Evolutionary conservation across 371 early-diverging fungal species (phyloP), one percentile per base, ranked within the genome.

Genomic region (Rhizopus microsporus): DNA sequence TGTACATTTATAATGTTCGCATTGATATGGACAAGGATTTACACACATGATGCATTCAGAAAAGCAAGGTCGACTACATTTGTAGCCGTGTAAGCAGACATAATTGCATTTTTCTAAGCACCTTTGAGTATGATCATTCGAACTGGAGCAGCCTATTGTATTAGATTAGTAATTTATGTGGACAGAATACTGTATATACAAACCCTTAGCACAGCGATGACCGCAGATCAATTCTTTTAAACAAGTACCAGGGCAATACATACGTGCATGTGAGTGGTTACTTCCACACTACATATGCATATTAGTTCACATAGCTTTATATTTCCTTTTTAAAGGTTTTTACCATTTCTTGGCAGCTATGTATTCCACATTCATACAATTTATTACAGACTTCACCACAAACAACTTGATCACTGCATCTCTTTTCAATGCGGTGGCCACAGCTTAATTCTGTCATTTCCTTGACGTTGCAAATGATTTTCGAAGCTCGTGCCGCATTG

Each of bases 171-270:
- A n/a, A 0, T 39, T 30, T 45, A 54, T 55, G 38, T 45, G 5
- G 8, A 29, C 9, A 30, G 13, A 17, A n/a, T 10, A 33, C 13
- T 44, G 2, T 16, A 23, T 48, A 38, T 46, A 16, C 16, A 38
- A 47, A 75, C 79, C 80, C 38, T 75, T 71, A 1, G 68, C 64
- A 55, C 81, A 81, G 15, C 51, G 16, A 56, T 81, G 81, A 1
- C 81, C 79, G 54, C 81, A 81, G 7, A 81, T 73, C n/a, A 81
- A 52, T 46, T 65, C 61, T 40, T 78, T 81, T 7, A 75, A 49
- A 38, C 81, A 81, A 42, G 53, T 56, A 2, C 62, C 60, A 3
- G 37, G 59, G 49, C 81, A 81, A 30, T 63, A 29, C 3, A n/a
- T 44, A 13, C 78, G 60, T 3, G 46, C 50, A 53, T 81, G 79